phyloP scores from a whole-genome alignment of 225 moss, liverwort and hornwort species.

The Rhytidiadelphus loreus region DNA sequence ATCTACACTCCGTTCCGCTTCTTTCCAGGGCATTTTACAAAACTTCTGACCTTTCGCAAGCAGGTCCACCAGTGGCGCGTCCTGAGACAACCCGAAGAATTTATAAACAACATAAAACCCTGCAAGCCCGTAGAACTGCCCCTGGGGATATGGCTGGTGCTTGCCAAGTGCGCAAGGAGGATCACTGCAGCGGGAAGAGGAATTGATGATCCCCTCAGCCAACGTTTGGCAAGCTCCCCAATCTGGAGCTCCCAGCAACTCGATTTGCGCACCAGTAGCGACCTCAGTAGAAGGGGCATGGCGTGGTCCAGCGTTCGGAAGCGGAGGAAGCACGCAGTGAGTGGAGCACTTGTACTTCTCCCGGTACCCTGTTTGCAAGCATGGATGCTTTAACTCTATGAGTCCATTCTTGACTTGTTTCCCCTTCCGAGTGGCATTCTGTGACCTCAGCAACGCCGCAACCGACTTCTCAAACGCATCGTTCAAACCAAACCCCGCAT shows the following conservation, averaged over 20 bases:
- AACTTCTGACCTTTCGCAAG: constrained; percentile 67
- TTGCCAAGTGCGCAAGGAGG: constrained; percentile 85
- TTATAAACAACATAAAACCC: constrained; percentile 95
- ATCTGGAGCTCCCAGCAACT: constrained; percentile 65
- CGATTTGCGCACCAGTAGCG: constrained; percentile 30
- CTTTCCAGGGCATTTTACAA: constrained; percentile 70
- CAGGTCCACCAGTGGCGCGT: constrained; percentile 64
- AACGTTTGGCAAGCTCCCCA: constrained; percentile 63
- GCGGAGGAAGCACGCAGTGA: constrained; percentile 54
- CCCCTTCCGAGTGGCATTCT: constrained; percentile 1
- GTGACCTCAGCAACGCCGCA: constrained; percentile 45
- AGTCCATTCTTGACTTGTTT: neutral
- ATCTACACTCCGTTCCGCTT: constrained; percentile 59
- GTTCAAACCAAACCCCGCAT: constrained; percentile 84
- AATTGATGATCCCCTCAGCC: constrained; percentile 57
- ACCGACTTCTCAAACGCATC: constrained; percentile 99
- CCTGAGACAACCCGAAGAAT: constrained; percentile 73
- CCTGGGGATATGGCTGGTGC: constrained; percentile 72
- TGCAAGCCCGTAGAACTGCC: constrained; percentile 78
- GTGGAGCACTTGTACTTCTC: constrained; percentile 62
- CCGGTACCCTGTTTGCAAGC: constrained; percentile 73
- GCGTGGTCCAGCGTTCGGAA: constrained; percentile 24
- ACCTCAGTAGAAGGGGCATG: constrained; percentile 15
- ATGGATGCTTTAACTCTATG: constrained; percentile 59
- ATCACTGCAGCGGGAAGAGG: constrained; percentile 26